These are phyloP conservation scores for Theobroma grandiflorum DNA, from an alignment of 441 rosid genomes.

Conservation along the genomic window DNA sequence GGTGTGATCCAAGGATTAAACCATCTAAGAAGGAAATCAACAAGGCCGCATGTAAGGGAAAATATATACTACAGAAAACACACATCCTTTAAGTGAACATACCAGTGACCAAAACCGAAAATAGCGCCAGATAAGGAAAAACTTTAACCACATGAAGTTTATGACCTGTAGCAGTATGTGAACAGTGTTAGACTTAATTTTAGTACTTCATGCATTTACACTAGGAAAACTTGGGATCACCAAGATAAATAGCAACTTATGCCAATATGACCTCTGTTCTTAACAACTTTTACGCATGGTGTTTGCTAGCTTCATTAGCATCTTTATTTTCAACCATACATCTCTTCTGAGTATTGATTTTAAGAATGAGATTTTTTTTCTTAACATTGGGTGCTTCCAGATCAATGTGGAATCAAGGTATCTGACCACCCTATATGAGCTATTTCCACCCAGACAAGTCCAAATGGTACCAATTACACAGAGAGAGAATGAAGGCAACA, in stretches of 20 bases:
- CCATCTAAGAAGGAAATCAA: neutral
- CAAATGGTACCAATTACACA: neutral
- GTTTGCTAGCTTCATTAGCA: neutral
- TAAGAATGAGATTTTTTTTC: neutral
- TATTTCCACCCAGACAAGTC: neutral
- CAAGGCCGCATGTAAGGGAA: conserved; percentile 17
- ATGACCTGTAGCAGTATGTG: conserved; percentile 68
- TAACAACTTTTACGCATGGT: neutral
- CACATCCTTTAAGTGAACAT: conserved; percentile 27
- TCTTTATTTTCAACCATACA: conserved; percentile 16
- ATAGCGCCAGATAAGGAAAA: conserved; percentile 94
- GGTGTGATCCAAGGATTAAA: conserved; percentile 19
- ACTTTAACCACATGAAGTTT: conserved; percentile 98
- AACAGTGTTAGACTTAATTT: conserved; percentile 10
- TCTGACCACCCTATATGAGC: neutral
- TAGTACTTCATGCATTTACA: neutral
- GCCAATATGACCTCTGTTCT: neutral
- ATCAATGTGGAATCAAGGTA: conserved; percentile 1
- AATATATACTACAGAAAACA: neutral
- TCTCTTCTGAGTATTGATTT: conserved; percentile 6
- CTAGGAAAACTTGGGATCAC: neutral
- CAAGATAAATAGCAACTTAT: neutral
- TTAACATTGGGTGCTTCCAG: conserved; percentile 1
- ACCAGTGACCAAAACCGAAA: conserved; percentile 99
- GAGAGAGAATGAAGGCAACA: neutral